phyloP scores from a whole-genome alignment of 352 stramenopile genomes.

The Globisporangium viniferum region DNA sequence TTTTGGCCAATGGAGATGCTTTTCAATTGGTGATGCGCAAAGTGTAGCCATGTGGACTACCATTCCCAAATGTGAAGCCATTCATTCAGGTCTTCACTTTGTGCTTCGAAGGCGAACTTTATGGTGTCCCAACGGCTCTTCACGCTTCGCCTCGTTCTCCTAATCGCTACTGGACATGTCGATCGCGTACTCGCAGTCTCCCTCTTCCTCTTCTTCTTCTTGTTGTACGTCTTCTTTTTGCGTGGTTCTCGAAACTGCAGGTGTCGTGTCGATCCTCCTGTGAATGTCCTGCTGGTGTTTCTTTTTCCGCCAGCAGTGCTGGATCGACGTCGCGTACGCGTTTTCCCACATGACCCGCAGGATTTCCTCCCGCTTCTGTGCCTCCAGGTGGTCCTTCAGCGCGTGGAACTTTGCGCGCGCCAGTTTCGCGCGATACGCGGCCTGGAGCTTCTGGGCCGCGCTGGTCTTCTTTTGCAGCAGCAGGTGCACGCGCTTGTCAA shows the following conservation, averaged over 20 bases:
- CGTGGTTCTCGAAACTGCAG: not conserved
- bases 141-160: not conserved
- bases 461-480: conserved; percentile 23
- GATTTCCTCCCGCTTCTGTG: conserved; percentile 42
- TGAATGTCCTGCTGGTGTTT: not conserved
- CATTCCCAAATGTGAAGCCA: no score
- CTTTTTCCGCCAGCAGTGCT: conserved; percentile 49
- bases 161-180: not conserved
- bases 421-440: conserved; percentile 56
- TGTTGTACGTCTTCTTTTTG: not conserved
- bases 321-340: conserved; percentile 65
- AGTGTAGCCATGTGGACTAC: no score
- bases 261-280: not conserved
- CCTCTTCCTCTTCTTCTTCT: not conserved
- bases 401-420: conserved; percentile 53
- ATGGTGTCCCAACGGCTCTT: not conserved
- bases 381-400: conserved; percentile 62
- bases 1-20: no score
- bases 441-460: conserved; percentile 48
- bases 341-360: conserved; percentile 67
- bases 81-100: no score
- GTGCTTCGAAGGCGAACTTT: no score
- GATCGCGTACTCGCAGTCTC: conserved; percentile 3
- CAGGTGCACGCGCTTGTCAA: conserved; percentile 33
- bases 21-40: no score